Evolutionary conservation across 2,329 filamentous ascomycete species (phyloP), one percentile per base, ranked within the genome.

Genomic region (Boeremia exigua): DNA sequence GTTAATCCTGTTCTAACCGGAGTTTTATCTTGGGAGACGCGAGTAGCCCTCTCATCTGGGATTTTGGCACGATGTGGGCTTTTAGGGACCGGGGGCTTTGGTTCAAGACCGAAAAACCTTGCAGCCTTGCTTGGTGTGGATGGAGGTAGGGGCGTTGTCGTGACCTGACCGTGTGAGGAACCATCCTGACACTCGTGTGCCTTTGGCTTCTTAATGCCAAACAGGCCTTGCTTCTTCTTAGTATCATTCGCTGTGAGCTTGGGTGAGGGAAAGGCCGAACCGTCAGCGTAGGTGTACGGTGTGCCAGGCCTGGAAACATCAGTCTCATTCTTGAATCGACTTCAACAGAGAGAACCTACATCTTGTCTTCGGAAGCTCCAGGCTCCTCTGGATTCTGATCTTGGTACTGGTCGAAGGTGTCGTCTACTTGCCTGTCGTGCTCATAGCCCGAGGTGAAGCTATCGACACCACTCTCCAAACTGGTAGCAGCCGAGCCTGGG

Each of bases 121-220:
- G 60, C 60, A 17, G 63, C 67, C 45, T 70, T 69, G 40, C 46
- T 54, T 25, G 68, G 65, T 10, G 66, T 69, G 10, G 46, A 30
- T 6, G 59, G 56, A 14, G 64, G 64, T 11, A 70, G 36, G 10
- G 65, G 61, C 2, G 63, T 62, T 17, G 49, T 48, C 10, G 48
- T 25, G 37, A 54, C 34, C 14, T 38, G 25, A 12, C 47, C 34
- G 11, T 36, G 47, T 23, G 50, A 33, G 23, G 62, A 59, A 44
- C 34, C 55, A 7, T 38, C 44, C 23, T 55, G 52, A 11, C 53
- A 53, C 15, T 60, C 53, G 25, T 48, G 30, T n/a, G 58, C 48
- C 38, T 61, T 64, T 11, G 57, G 27, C 51, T 58, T 62, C 46
- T 57, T 56, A 10, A 32, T 29, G 25, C 54, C 39, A 28, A 63